Conservation (phyloP, 2,329 filamentous ascomycete species). For the Chlorencoelia australis region DNA sequence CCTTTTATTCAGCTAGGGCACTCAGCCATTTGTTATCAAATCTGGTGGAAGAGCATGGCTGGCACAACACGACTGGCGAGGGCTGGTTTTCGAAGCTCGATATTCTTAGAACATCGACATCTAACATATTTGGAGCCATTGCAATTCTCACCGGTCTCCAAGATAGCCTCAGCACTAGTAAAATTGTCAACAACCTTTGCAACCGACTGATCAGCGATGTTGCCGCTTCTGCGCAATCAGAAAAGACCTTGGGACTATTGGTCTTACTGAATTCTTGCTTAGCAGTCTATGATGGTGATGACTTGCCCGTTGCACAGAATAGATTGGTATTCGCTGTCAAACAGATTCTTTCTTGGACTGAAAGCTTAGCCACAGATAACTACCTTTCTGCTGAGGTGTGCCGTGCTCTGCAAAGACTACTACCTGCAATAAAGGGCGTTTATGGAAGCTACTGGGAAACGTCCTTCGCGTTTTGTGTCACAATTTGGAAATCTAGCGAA, state of each 20-base stretch:
- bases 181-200: constrained; percentile 41
- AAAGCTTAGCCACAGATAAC: constrained; percentile 37
- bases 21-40: constrained; percentile 40
- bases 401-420: constrained; percentile 46
- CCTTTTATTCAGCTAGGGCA: constrained; percentile 43
- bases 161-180: constrained; percentile 37
- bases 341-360: constrained; percentile 64
- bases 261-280: constrained; percentile 45
- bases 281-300: constrained; percentile 40
- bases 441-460: constrained; percentile 84
- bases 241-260: constrained; percentile 39
- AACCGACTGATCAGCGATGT: constrained; percentile 52
- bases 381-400: constrained; percentile 42
- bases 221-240: constrained; percentile 34
- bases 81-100: constrained; percentile 36
- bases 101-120: constrained; percentile 36
- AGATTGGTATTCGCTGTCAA: constrained; percentile 62
- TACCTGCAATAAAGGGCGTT: constrained; percentile 68
- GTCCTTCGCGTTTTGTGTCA: constrained; percentile 46
- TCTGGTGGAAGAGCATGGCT: constrained; percentile 38
- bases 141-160: constrained; percentile 44
- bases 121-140: constrained; percentile 38
- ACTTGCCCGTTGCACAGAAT: constrained; percentile 47
- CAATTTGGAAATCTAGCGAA: constrained; percentile 43
- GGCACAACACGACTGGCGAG: constrained; percentile 34